These are phyloP conservation scores for Boletus calvinii DNA, from an alignment of 1,284 basidiomycete genomes.

Conservation along the genomic window DNA sequence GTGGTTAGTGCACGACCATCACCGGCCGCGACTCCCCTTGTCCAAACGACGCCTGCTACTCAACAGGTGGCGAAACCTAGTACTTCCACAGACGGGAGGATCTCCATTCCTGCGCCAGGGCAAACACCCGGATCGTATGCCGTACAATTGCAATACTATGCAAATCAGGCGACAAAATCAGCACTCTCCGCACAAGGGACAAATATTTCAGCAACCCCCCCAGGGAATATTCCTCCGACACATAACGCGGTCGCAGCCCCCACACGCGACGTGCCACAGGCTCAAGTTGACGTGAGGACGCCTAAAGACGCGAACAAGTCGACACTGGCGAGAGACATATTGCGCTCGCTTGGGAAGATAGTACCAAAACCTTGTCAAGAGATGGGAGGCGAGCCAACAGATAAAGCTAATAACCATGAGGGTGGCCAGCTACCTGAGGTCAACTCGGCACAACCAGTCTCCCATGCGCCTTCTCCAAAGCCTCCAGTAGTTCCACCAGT, in stretches of 20 bases:
- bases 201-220: background rate
- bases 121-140: conserved; percentile 12
- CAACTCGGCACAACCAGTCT: background rate
- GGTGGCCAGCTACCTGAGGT: background rate
- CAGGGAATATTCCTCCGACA: background rate
- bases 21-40: background rate
- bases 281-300: conserved; percentile 20
- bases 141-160: conserved; percentile 25
- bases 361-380: conserved; percentile 7
- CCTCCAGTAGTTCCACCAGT: background rate
- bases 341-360: conserved; percentile 39
- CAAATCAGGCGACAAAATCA: conserved; percentile 17
- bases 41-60: background rate
- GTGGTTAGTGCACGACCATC: background rate
- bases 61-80: background rate
- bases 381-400: background rate
- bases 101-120: background rate
- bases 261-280: background rate
- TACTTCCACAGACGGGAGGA: background rate
- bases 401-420: background rate
- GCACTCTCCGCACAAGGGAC: conserved; percentile 3
- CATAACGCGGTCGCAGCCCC: conserved; percentile 8
- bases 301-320: conserved; percentile 39
- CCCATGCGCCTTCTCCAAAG: background rate
- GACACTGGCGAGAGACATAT: conserved; percentile 44